Evolutionary conservation across 2,329 filamentous ascomycete genomes (phyloP).

Genomic region (Arthrobotrys entomopaga): DNA sequence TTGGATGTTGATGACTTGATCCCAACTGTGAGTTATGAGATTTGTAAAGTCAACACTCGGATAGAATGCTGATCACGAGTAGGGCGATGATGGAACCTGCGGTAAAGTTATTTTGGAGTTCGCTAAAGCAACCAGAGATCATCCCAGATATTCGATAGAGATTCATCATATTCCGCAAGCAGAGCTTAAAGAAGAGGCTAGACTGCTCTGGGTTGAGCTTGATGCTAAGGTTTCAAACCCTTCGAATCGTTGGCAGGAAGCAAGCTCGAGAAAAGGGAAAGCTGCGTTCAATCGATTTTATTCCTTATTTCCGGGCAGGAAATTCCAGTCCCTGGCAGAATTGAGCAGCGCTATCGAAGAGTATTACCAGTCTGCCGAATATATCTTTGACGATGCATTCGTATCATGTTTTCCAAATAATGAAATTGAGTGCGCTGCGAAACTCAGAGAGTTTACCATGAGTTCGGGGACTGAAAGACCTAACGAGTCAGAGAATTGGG

Average conservation of each 20-base stretch:
- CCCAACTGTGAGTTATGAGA: slow-evolving; percentile 20
- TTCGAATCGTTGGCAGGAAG: neutral
- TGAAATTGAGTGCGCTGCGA: neutral
- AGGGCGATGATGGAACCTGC: slow-evolving; percentile 16
- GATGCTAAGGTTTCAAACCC: neutral
- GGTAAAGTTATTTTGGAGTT: slow-evolving; percentile 23
- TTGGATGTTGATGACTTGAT: slow-evolving; percentile 19
- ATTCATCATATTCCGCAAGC: slow-evolving; percentile 11
- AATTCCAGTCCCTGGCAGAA: neutral
- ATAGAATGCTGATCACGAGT: neutral
- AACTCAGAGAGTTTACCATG: slow-evolving; percentile 1
- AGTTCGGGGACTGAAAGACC: slow-evolving; percentile 2
- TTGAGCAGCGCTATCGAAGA: no score
- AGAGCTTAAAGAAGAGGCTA: slow-evolving; percentile 23
- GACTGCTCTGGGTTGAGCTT: slow-evolving; percentile 17
- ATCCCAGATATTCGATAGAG: slow-evolving; percentile 1
- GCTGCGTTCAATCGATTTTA: slow-evolving; percentile 13
- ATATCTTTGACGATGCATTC: no score
- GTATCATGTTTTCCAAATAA: no score
- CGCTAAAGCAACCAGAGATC: neutral
- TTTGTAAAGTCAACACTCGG: neutral
- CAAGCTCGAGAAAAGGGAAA: slow-evolving; percentile 21
- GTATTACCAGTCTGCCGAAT: no score
- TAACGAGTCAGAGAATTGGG: slow-evolving; percentile 12
- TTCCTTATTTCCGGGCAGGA: slow-evolving; percentile 8